Percentiles rank a stretch among this genome's conserved stretches.
These are phyloP conservation scores for Chrysoporthe puriensis DNA, from an alignment of 2,329 filamentous ascomycete genomes.

Conservation along the genomic window DNA sequence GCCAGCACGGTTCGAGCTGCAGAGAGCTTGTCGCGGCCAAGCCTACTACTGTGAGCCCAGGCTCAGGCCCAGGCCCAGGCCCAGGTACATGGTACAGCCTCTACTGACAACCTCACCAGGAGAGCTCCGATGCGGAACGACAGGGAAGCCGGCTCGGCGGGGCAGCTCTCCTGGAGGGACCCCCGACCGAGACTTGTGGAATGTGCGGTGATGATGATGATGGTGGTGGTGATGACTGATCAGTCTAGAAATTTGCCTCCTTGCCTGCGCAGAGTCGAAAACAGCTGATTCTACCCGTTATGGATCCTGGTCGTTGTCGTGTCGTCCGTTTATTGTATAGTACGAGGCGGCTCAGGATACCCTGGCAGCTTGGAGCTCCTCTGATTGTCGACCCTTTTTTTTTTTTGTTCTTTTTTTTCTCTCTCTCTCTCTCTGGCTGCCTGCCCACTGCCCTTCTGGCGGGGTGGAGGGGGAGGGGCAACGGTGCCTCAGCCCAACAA, in stretches of 20 bases:
- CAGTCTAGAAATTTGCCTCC: constrained; percentile 5
- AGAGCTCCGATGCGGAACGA: constrained; percentile 8
- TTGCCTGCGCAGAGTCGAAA: background rate
- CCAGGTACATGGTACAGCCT: background rate
- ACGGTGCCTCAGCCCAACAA: too few species aligned
- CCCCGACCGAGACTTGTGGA: background rate
- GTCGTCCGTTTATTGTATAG: background rate
- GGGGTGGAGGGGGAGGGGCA: background rate
- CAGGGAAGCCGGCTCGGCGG: constrained; percentile 19
- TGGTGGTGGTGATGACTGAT: constrained; percentile 1
- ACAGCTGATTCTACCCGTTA: constrained; percentile 13
- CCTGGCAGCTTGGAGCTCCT: background rate
- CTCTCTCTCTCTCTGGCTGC: background rate
- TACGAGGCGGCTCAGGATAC: background rate
- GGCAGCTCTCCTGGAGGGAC: constrained; percentile 6
- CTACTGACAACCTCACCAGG: background rate
- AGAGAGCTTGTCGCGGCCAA: background rate
- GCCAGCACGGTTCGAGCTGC: background rate
- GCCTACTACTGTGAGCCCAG: background rate
- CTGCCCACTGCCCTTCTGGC: background rate
- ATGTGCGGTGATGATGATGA: background rate
- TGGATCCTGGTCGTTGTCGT: background rate
- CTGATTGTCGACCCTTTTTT: background rate
- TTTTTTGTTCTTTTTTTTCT: background rate
- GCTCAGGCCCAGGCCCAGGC: background rate